These are phyloP conservation scores for Plasmopara viticola DNA, from an alignment of 352 stramenopile species.

Conservation along the genomic window DNA sequence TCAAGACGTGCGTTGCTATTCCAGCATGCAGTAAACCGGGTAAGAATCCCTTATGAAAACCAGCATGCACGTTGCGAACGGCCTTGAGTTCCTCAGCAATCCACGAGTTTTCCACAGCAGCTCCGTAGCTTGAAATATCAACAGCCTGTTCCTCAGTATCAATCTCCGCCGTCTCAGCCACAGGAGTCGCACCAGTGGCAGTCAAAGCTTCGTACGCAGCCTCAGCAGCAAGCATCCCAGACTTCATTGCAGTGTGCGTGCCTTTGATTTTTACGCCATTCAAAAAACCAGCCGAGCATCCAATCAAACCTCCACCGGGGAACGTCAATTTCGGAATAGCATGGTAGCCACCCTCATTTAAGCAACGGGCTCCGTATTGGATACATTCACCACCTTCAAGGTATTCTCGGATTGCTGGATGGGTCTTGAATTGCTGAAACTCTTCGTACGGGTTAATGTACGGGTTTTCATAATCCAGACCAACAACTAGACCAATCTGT, in stretches of 20 bases:
- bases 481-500: conserved; percentile 94
- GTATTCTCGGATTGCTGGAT: conserved; percentile 90
- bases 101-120: conserved; percentile 91
- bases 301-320: conserved; percentile 92
- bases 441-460: conserved; percentile 98
- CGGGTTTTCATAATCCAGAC: conserved; percentile 98
- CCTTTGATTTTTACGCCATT: conserved; percentile 99
- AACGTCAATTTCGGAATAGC: conserved; percentile 98
- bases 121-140: conserved; percentile 84
- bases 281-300: conserved; percentile 97
- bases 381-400: conserved; percentile 96
- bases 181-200: conserved; percentile 40
- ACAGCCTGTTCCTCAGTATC: conserved; percentile 50
- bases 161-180: conserved; percentile 66
- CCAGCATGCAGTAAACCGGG: conserved; percentile 93
- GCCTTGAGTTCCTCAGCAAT: conserved; percentile 95
- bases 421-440: conserved; percentile 99
- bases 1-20: conserved; percentile 89
- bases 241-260: conserved; percentile 98
- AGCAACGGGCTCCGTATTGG: conserved; percentile 94
- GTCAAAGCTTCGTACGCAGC: conserved; percentile 89
- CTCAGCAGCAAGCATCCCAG: conserved; percentile 96
- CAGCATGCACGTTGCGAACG: conserved; percentile 95
- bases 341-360: conserved; percentile 95
- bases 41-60: conserved; percentile 94